Evolutionary conservation across 2,329 filamentous ascomycete genomes (phyloP).

Genomic region (Pseudocercospora musae): DNA sequence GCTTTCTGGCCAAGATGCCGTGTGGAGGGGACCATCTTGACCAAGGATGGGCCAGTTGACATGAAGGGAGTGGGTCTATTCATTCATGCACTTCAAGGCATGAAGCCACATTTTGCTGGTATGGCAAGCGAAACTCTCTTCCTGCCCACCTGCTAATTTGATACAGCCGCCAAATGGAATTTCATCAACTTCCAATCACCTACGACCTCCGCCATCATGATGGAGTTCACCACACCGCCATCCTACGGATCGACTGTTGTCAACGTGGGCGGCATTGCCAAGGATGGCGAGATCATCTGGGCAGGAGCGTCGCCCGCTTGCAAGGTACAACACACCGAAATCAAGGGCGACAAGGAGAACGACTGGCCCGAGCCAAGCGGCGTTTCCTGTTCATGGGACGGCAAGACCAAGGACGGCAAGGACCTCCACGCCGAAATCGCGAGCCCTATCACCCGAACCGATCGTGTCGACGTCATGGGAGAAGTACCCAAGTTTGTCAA

Average conservation of each 20-base stretch:
- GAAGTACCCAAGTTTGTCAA: conserved; percentile 96
- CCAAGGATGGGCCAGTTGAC: conserved; percentile 75
- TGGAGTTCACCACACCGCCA: conserved; percentile 92
- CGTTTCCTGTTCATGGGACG: conserved; percentile 73
- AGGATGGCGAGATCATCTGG: conserved; percentile 74
- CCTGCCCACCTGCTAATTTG: conserved; percentile 4
- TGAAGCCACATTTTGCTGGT: conserved; percentile 97
- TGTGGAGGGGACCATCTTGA: conserved; percentile 79
- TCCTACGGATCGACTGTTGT: conserved; percentile 87
- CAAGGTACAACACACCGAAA: conserved; percentile 65
- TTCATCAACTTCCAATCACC: conserved; percentile 89
- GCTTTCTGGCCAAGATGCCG: conserved; percentile 89
- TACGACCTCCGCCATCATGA: conserved; percentile 81
- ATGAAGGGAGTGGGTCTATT: conserved; percentile 78
- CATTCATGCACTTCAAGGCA: conserved; percentile 85
- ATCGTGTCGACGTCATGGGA: conserved; percentile 92
- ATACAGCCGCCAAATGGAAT: conserved; percentile 76
- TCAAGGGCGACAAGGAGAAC: conserved; percentile 70
- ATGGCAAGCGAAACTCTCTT: conserved; percentile 29
- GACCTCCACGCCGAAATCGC: conserved; percentile 66
- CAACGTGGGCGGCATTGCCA: conserved; percentile 76
- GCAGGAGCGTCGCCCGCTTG: conserved; percentile 64
- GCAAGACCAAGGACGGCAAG: conserved; percentile 73
- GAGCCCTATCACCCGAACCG: conserved; percentile 64
- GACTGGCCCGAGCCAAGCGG: conserved; percentile 85